A percentile compares a stretch with the other conserved stretches of the same genome.
Conservation (phyloP, 2,329 filamentous ascomycete species). For the Hypoxylon sp. region DNA sequence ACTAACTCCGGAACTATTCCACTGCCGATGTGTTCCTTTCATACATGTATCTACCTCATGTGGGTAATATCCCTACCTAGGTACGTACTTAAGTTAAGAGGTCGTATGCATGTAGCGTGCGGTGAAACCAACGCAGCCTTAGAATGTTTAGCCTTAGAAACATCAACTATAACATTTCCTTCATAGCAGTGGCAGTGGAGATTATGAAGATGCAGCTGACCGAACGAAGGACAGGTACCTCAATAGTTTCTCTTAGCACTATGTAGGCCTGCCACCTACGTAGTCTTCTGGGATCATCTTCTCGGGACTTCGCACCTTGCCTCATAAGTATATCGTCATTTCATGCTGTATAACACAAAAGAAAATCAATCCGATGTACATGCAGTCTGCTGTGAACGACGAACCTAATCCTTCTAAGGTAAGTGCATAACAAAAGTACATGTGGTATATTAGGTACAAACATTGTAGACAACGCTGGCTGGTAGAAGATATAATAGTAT, state of each 20-base stretch:
- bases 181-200: conserved; percentile 13
- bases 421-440: not conserved
- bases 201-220: conserved; percentile 30
- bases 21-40: too few relatives aligned
- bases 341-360: conserved; percentile 14
- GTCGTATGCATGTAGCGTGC: not conserved
- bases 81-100: not conserved
- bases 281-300: conserved; percentile 1
- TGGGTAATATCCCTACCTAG: too few relatives aligned
- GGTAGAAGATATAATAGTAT: not conserved
- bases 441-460: not conserved
- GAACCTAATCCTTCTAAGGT: not conserved
- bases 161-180: not conserved
- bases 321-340: conserved; percentile 19
- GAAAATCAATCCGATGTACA: conserved; percentile 18
- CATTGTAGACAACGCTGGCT: not conserved
- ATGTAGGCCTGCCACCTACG: conserved; percentile 14
- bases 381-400: conserved; percentile 12
- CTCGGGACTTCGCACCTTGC: not conserved
- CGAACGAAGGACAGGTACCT: conserved; percentile 25
- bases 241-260: conserved; percentile 8
- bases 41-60: too few relatives aligned
- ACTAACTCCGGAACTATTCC: too few relatives aligned
- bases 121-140: conserved; percentile 3
- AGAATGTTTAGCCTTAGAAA: conserved; percentile 12